Conservation (phyloP, 306 rosid genomes). For the Lathyrus tuberosus region DNA sequence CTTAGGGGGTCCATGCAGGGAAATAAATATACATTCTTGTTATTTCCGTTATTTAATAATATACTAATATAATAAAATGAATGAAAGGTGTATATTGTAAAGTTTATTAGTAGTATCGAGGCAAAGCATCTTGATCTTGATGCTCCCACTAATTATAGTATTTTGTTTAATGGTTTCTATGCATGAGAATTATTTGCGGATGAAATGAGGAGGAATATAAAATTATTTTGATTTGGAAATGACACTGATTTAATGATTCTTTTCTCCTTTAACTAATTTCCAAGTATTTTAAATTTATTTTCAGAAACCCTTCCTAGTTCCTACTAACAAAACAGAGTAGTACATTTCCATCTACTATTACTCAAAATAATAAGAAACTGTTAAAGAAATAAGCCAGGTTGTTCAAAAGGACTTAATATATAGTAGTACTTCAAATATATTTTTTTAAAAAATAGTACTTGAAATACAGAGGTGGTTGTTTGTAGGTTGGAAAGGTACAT, state of each 20-base stretch:
- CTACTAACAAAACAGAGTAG: not conserved
- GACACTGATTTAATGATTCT: conserved; percentile 26
- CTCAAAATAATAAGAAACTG: not conserved
- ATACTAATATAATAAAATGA: not conserved
- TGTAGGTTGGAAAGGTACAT: not conserved
- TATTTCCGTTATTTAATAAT: conserved; percentile 7
- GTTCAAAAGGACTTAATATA: not conserved
- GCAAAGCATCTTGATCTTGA: conserved; percentile 1
- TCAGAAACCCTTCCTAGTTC: no score
- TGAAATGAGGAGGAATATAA: not conserved
- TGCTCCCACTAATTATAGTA: not conserved
- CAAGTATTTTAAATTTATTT: not conserved
- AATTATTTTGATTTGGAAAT: not conserved
- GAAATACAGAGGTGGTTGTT: not conserved
- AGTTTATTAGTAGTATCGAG: conserved; percentile 7
- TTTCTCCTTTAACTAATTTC: not conserved
- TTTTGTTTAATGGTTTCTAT: not conserved
- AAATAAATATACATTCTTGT: conserved; percentile 1
- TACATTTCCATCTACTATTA: not conserved
- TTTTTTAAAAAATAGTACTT: not conserved
- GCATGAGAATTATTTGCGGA: conserved; percentile 14
- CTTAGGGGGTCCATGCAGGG: not conserved
- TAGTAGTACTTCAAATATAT: not conserved
- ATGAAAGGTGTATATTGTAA: conserved; percentile 1
- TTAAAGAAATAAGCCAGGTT: not conserved